These are phyloP conservation scores for Eutypa lata DNA, from an alignment of 2,329 filamentous ascomycete species.

Conservation along the genomic window DNA sequence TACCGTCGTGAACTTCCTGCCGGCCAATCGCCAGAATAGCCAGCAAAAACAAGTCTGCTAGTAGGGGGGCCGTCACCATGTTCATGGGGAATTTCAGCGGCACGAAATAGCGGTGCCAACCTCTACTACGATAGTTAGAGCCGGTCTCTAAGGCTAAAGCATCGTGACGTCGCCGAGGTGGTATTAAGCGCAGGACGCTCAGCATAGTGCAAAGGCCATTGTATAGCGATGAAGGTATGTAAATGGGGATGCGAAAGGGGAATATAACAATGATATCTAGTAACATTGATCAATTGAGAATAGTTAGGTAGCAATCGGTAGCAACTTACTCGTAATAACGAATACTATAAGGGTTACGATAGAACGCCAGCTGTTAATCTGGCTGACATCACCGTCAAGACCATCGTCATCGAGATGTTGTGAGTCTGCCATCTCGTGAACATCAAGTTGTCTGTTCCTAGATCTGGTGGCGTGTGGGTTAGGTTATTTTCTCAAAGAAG, in stretches of 20 bases:
- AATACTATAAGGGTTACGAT: constrained; percentile 70
- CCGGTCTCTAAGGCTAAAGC: constrained; percentile 6
- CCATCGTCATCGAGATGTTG: constrained; percentile 22
- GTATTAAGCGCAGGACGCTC: constrained; percentile 48
- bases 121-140: constrained; percentile 15
- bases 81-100: constrained; percentile 62
- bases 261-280: constrained; percentile 67
- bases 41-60: constrained; percentile 69
- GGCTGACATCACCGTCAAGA: constrained; percentile 44
- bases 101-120: constrained; percentile 38
- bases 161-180: constrained; percentile 31
- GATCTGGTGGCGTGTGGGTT: neutral
- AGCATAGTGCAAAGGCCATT: constrained; percentile 43
- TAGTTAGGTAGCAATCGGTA: neutral
- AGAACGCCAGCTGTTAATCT: constrained; percentile 64
- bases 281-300: constrained; percentile 6
- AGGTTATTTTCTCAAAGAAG: too few relatives aligned
- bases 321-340: constrained; percentile 63
- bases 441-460: neutral
- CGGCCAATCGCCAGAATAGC: constrained; percentile 66
- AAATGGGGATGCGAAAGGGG: constrained; percentile 63
- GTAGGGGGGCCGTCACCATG: constrained; percentile 67
- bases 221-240: constrained; percentile 49
- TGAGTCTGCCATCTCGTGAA: constrained; percentile 2
- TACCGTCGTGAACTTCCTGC: constrained; percentile 66